These are phyloP conservation scores for Cokeromyces recurvatus DNA, from an alignment of 371 early-diverging fungal species.

Conservation along the genomic window DNA sequence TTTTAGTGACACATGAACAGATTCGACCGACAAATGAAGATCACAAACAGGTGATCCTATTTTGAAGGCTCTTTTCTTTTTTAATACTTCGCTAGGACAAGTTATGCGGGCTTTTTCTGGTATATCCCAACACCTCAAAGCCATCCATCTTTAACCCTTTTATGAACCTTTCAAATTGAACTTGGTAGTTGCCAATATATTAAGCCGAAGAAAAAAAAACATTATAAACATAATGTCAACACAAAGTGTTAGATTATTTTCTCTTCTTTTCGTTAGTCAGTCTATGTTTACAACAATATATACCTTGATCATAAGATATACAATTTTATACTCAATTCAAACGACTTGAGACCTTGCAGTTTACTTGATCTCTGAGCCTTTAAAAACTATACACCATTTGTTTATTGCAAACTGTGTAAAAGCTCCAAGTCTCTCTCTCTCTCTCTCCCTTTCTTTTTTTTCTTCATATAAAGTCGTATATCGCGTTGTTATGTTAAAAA, in stretches of 20 bases:
- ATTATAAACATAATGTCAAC: conserved; percentile 4
- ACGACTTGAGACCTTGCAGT: conserved; percentile 1
- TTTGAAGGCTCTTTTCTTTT: too few relatives aligned
- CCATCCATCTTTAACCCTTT: conserved; percentile 9
- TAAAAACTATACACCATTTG: too few relatives aligned
- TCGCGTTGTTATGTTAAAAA: too few relatives aligned
- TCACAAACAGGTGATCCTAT: conserved; percentile 1
- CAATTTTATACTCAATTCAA: conserved; percentile 5
- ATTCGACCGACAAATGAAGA: conserved; percentile 2
- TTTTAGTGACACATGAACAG: conserved; percentile 4
- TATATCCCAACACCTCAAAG: too few relatives aligned
- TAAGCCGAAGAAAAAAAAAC: conserved; percentile 7
- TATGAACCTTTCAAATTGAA: conserved; percentile 8
- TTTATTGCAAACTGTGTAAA: too few relatives aligned
- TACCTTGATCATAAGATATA: conserved; percentile 12
- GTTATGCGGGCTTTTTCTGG: too few relatives aligned
- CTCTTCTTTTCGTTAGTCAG: conserved; percentile 9
- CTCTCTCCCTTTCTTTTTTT: too few relatives aligned
- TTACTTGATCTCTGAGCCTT: conserved; percentile 6
- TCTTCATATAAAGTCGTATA: too few relatives aligned
- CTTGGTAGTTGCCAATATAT: conserved; percentile 8
- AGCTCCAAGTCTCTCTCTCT: too few relatives aligned
- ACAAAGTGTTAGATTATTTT: conserved; percentile 4
- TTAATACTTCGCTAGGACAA: too few relatives aligned
- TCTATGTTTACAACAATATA: conserved; percentile 8